Conservation (phyloP, 176 grass and related monocot genomes). For the Elymus sibiricus region DNA sequence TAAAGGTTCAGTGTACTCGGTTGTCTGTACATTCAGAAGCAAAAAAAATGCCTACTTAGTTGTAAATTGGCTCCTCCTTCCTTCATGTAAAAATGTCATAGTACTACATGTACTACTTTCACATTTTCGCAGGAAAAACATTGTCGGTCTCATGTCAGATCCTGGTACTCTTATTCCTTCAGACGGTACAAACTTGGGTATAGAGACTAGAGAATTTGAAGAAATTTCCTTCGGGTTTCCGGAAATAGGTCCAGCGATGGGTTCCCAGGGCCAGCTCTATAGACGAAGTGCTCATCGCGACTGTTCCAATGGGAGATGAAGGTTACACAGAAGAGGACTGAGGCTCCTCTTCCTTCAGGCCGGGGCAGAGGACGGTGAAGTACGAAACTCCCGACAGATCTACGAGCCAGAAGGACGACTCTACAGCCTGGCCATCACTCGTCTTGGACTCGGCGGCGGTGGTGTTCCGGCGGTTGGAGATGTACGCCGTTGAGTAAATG, state of each 20-base stretch:
- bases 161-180: slow-evolving; percentile 92
- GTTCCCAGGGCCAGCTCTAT: neutral
- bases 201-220: slow-evolving; percentile 46
- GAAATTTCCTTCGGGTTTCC: slow-evolving; percentile 23
- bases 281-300: neutral
- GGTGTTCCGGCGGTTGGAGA: neutral
- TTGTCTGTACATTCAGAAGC: no score
- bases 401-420: neutral
- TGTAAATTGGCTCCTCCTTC: no score
- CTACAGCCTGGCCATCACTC: neutral
- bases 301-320: neutral
- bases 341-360: neutral
- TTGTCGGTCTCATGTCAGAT: slow-evolving; percentile 94
- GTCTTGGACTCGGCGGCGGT: neutral
- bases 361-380: no score
- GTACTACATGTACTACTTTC: neutral
- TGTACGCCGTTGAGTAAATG: no score
- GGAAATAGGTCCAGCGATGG: neutral
- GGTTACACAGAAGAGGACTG: neutral
- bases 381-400: neutral
- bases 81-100: no score
- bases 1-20: no score
- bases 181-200: slow-evolving; percentile 50
- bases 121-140: slow-evolving; percentile 72
- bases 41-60: no score